phyloP scores from a whole-genome alignment of 2,329 filamentous ascomycete genomes.

The Stachybotrys elegans region DNA sequence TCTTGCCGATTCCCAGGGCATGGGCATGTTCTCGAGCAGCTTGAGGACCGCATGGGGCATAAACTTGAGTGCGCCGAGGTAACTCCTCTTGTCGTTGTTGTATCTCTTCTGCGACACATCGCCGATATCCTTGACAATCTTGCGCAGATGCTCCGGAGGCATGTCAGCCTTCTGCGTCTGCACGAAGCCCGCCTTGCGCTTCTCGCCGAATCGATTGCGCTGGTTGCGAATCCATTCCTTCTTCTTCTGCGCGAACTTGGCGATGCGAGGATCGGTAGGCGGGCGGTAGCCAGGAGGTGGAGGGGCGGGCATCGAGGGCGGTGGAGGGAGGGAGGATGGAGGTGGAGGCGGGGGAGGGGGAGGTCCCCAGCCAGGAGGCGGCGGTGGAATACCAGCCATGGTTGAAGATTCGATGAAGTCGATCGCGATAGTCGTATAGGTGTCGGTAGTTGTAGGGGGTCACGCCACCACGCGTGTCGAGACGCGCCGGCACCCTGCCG shows the following conservation, averaged over 20 bases:
- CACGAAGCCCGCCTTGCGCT: conserved; percentile 91
- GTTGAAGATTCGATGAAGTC: conserved; percentile 23
- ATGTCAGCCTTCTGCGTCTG: conserved; percentile 98
- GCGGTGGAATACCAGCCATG: conserved; percentile 52
- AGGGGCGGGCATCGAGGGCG: conserved; percentile 56
- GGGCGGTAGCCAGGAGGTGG: conserved; percentile 84
- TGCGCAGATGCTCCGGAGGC: conserved; percentile 95
- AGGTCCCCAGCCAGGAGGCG: conserved; percentile 53
- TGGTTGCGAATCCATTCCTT: conserved; percentile 95
- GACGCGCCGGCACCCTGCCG: conserved; percentile 21
- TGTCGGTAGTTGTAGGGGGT: no score
- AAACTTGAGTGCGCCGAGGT: conserved; percentile 94
- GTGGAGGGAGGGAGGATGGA: conserved; percentile 51
- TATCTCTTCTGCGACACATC: conserved; percentile 99
- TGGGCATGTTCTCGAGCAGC: conserved; percentile 97
- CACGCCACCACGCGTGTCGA: conserved; percentile 30
- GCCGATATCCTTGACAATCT: conserved; percentile 97
- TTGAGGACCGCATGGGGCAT: conserved; percentile 99
- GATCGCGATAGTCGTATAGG: no score
- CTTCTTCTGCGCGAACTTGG: conserved; percentile 98
- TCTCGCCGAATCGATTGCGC: conserved; percentile 91
- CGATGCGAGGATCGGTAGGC: conserved; percentile 73
- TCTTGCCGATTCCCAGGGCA: conserved; percentile 96
- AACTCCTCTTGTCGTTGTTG: conserved; percentile 96
- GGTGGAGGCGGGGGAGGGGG: conserved; percentile 52